Evolutionary conservation across 805 yeast species (phyloP), one percentile per base, ranked within the genome.

Genomic region (Starmerella floris): DNA sequence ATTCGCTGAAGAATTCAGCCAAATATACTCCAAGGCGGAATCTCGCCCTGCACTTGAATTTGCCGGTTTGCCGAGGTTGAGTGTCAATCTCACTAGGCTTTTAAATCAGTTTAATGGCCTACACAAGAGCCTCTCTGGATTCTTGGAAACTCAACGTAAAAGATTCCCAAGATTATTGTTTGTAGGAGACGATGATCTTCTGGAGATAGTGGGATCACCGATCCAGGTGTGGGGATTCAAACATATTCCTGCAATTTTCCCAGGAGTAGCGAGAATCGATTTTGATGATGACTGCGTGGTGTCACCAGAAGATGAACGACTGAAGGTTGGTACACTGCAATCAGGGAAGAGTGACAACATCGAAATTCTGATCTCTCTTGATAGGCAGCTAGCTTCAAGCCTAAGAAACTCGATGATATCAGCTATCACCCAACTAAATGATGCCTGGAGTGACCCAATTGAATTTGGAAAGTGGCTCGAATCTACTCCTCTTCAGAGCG

Each of bases 181-280:
- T 56, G 63, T 88, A 23, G 95, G 96, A 5, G 88, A 88, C 56
- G 95, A 85, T 46, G 95, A 88, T 56, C 61, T 88, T 25, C 63
- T 88, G 27, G 94, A 83, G 47, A 71, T 88, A 31, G 70, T 88
- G 28, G 95, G 96, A 2, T 26, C 49, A 9, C 32, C 40, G 2
- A 61, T 56, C 4, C 64, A 78, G 3, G 75, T 77, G 2, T 39
- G 49, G 48, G 47, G 35, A 13, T 28, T 20, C 32, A 48, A 48
- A 26, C 40, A 40, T 16, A 35, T 48, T 2, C 31, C 30, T 2
- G 27, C 30, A 6, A 39, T 45, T 3, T 47, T 47, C 30, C 51
- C 43, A 1, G 42, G 44, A 11, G 40, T 43, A 2, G 23, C 42
- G 2, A 4, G 50, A 50, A 3, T 60, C 62, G 35, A 30, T 16